Percentiles rank a stretch among this genome's conserved stretches.
Conservation (phyloP, 768 basidiomycete genomes). For the Tylopilus subfusipes region DNA sequence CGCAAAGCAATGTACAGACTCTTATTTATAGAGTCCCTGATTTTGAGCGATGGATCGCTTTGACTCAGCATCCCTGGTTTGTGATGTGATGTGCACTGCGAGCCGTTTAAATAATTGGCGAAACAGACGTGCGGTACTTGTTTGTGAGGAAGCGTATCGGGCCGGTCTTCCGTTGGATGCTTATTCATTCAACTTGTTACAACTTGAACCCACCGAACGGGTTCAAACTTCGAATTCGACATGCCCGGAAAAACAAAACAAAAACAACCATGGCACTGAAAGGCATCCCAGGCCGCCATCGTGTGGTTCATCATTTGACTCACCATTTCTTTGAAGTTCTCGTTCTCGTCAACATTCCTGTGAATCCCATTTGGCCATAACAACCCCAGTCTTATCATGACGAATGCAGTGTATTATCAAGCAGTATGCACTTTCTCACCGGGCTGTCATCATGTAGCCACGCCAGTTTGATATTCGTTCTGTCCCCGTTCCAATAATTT, state of each 20-base stretch:
- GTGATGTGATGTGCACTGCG: too few species aligned
- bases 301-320: background rate
- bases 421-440: slow-evolving; percentile 25
- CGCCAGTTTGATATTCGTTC: slow-evolving; percentile 50
- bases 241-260: too few species aligned
- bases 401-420: slow-evolving; percentile 51
- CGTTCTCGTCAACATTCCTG: background rate
- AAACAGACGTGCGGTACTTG: too few species aligned
- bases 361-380: background rate
- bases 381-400: slow-evolving; percentile 17
- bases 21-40: too few species aligned
- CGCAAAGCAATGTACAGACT: background rate
- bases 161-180: background rate
- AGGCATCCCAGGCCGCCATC: slow-evolving; percentile 14
- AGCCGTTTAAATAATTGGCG: background rate
- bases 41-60: too few species aligned
- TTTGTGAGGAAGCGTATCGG: too few species aligned
- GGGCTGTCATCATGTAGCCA: slow-evolving; percentile 30
- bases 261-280: background rate
- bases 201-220: too few species aligned
- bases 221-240: too few species aligned
- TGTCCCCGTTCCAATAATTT: slow-evolving; percentile 49
- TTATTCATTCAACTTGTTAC: too few species aligned
- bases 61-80: too few species aligned
- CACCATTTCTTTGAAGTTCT: background rate